A percentile compares a stretch with the other conserved stretches of the same genome.
Conservation (phyloP, 805 yeast species). For the Schwanniomyces pseudopolymorphus region DNA sequence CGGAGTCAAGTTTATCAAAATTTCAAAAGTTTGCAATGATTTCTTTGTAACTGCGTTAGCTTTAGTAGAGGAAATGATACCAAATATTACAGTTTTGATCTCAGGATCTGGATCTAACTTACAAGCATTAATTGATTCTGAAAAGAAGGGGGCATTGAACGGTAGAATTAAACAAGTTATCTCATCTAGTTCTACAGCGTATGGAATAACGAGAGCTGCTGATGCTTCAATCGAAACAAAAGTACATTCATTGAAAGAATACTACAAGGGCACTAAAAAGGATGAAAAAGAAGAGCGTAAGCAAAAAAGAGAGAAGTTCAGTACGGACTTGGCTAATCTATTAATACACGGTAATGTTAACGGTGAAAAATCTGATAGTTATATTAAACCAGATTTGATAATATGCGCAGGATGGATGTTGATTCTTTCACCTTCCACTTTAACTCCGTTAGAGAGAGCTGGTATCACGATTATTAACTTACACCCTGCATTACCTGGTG, state of each 20-base stretch:
- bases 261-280: conserved; percentile 74
- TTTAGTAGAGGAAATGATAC: conserved; percentile 4
- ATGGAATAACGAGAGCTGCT: conserved; percentile 78
- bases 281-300: conserved; percentile 59
- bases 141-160: conserved; percentile 37
- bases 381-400: conserved; percentile 71
- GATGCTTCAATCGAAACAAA: conserved; percentile 68
- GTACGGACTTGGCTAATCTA: conserved; percentile 70
- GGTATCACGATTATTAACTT: conserved; percentile 81
- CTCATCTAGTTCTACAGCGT: conserved; percentile 85
- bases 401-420: conserved; percentile 99
- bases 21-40: background rate
- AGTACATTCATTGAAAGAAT: conserved; percentile 68
- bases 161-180: conserved; percentile 73
- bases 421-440: conserved; percentile 75
- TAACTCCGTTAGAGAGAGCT: conserved; percentile 59
- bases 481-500: conserved; percentile 97
- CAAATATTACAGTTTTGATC: conserved; percentile 68
- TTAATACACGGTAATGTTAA: conserved; percentile 51
- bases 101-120: conserved; percentile 96
- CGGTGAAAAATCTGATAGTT: conserved; percentile 27
- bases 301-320: conserved; percentile 67
- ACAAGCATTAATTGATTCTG: conserved; percentile 88
- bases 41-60: background rate
- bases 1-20: background rate